A percentile compares a stretch with the other conserved stretches of the same genome.
Conservation (phyloP, 768 basidiomycete genomes). For the Kwoniella pini region DNA sequence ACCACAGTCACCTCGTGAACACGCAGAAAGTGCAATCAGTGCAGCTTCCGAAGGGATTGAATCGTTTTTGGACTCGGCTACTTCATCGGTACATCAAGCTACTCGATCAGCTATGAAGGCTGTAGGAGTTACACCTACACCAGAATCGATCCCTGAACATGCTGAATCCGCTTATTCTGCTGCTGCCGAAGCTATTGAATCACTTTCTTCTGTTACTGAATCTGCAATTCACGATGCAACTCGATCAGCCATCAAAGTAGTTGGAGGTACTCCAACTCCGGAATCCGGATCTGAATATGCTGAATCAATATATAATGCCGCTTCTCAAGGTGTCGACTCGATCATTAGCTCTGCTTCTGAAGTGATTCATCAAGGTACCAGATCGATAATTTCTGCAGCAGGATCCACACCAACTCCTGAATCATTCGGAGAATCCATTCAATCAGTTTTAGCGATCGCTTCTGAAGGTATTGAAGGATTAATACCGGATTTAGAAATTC, state of each 20-base stretch:
- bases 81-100: constrained; percentile 17
- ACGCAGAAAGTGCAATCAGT: constrained; percentile 27
- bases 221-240: constrained; percentile 24
- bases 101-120: constrained; percentile 29
- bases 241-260: constrained; percentile 23
- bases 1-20: constrained; percentile 34
- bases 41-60: constrained; percentile 11
- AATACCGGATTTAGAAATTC: constrained; percentile 17
- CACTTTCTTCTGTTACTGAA: constrained; percentile 4
- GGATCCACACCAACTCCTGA: constrained; percentile 45
- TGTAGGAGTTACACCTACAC: constrained; percentile 33
- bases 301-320: constrained; percentile 12
- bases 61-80: constrained; percentile 12
- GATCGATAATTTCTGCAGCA: constrained; percentile 38
- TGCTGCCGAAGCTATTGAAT: constrained; percentile 10
- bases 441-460: constrained; percentile 21
- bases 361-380: constrained; percentile 23
- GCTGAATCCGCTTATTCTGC: constrained; percentile 12
- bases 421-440: constrained; percentile 32
- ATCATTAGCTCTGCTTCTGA: constrained; percentile 14
- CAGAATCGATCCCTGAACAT: constrained; percentile 32
- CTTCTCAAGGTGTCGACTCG: constrained; percentile 6
- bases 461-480: constrained; percentile 2
- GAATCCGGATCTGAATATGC: constrained; percentile 30
- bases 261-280: constrained; percentile 37